A percentile compares a stretch with the other conserved stretches of the same genome.
Conservation (phyloP, 331 rosid species). For the Malus hybrid region DNA sequence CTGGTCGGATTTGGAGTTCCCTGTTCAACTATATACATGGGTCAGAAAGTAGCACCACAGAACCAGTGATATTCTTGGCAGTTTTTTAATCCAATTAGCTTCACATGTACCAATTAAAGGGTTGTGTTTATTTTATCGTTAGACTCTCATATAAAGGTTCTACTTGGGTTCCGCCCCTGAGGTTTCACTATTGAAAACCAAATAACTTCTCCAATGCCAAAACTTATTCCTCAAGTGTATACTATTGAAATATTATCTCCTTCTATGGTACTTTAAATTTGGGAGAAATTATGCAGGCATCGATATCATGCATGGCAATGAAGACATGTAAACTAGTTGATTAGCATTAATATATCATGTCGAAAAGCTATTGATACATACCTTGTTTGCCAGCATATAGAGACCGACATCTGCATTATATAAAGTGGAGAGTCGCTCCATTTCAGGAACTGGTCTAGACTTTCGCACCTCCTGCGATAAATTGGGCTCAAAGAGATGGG, state of each 20-base stretch:
- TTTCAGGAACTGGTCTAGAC: slow-evolving; percentile 65
- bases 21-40: background rate
- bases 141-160: background rate
- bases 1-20: background rate
- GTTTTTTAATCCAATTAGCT: background rate
- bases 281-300: background rate
- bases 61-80: background rate
- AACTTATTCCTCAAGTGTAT: background rate
- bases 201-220: background rate
- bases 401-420: slow-evolving; percentile 99
- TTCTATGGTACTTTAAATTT: background rate
- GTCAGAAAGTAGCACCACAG: background rate
- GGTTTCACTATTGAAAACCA: background rate
- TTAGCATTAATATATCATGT: background rate
- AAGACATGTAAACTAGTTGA: background rate
- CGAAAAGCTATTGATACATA: slow-evolving; percentile 20
- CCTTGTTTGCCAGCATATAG: slow-evolving; percentile 99
- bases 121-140: background rate
- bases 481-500: slow-evolving; percentile 85
- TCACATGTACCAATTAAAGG: background rate
- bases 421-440: slow-evolving; percentile 97
- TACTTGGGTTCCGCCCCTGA: background rate
- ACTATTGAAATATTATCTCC: background rate
- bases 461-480: slow-evolving; percentile 38
- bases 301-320: background rate